Evolutionary conservation across 306 rosid genomes (phyloP).

Genomic region (Boehmeria nivea): DNA sequence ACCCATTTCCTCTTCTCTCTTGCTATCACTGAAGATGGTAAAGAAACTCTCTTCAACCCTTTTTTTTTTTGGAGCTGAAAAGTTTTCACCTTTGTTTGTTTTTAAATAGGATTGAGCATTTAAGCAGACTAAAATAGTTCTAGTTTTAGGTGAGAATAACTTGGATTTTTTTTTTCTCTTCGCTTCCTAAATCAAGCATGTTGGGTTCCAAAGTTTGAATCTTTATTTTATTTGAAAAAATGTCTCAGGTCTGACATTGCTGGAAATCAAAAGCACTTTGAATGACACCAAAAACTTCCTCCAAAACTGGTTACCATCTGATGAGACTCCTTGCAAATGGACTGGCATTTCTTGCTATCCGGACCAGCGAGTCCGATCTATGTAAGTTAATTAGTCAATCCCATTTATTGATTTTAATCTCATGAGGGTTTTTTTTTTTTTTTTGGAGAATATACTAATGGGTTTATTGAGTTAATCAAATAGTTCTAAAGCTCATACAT

Average conservation of each 20-base stretch:
- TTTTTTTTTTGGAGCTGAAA: slow-evolving; percentile 2
- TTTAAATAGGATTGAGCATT: not conserved
- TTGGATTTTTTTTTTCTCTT: not conserved
- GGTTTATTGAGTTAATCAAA: not conserved
- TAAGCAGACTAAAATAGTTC: no score
- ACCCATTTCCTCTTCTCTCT: slow-evolving; percentile 34
- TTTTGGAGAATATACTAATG: not conserved
- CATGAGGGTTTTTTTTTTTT: not conserved
- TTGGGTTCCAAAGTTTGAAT: no score
- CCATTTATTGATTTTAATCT: not conserved
- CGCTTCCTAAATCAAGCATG: not conserved
- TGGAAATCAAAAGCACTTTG: slow-evolving; percentile 64
- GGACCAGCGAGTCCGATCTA: slow-evolving; percentile 64
- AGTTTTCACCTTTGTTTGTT: not conserved
- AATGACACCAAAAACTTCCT: slow-evolving; percentile 70
- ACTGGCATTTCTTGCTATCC: slow-evolving; percentile 83
- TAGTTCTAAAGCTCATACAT: slow-evolving; percentile 11
- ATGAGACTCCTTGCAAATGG: slow-evolving; percentile 86
- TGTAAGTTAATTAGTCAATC: slow-evolving; percentile 54
- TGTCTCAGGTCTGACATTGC: slow-evolving; percentile 58
- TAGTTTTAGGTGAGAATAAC: not conserved
- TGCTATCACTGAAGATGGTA: slow-evolving; percentile 82
- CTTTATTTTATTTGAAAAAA: not conserved
- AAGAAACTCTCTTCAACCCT: slow-evolving; percentile 14
- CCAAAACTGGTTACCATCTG: slow-evolving; percentile 62